Percentiles rank a stretch among this genome's conserved stretches.
phyloP scores from a whole-genome alignment of 2,329 filamentous ascomycete species.

The Paramyrothecium roridum region DNA sequence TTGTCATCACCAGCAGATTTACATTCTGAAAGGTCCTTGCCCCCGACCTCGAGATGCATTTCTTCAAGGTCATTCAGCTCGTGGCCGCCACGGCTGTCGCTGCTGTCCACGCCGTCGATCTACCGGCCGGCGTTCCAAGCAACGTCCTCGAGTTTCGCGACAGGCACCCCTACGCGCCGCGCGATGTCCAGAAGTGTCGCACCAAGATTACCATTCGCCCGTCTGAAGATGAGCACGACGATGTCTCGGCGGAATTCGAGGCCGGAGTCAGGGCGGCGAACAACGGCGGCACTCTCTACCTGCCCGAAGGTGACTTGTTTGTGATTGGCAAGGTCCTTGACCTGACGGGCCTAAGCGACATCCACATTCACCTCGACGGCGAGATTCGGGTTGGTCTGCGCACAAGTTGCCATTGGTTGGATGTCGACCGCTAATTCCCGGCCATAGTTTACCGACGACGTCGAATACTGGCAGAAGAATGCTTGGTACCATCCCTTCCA shows the following conservation, averaged over 20 bases:
- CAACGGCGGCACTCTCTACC: conserved; percentile 53
- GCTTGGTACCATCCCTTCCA: conserved; percentile 39
- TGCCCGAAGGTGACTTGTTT: conserved; percentile 51
- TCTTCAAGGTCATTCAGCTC: not conserved
- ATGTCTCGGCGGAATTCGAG: conserved; percentile 53
- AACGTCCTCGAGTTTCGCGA: conserved; percentile 7
- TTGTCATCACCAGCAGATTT: not conserved
- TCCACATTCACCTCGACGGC: conserved; percentile 57
- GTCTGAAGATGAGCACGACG: conserved; percentile 51
- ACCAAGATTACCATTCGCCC: conserved; percentile 11
- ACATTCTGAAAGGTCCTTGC: not conserved
- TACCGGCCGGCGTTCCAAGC: not conserved
- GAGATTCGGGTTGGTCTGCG: conserved; percentile 33
- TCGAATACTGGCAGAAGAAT: conserved; percentile 38
- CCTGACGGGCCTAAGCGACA: conserved; percentile 53
- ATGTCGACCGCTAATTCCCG: not conserved
- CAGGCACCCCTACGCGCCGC: conserved; percentile 10
- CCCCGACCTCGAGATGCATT: not conserved
- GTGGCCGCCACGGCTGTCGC: not conserved
- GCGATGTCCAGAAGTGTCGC: conserved; percentile 4
- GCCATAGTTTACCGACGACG: conserved; percentile 38
- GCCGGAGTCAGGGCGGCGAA: conserved; percentile 53
- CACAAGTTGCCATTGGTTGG: no score
- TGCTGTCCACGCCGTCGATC: not conserved
- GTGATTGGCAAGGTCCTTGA: conserved; percentile 58